Percentiles rank a stretch among this genome's conserved stretches.
Evolutionary conservation across 345 rosid species (phyloP).

Genomic region (Clarkia xantiana): DNA sequence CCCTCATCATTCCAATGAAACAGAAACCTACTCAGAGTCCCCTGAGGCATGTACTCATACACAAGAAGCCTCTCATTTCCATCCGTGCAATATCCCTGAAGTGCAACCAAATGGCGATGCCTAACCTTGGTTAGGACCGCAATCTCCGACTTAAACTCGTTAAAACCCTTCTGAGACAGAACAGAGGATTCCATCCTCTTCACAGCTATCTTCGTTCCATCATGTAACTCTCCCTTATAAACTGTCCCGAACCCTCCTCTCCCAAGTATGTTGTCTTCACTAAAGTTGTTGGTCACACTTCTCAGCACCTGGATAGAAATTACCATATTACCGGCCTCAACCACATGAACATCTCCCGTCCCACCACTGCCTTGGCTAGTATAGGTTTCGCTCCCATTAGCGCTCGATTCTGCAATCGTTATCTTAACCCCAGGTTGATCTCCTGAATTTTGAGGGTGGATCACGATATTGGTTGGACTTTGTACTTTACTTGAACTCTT

Average conservation of each 20-base stretch:
- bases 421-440: constrained; percentile 44
- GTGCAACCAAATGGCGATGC: constrained; percentile 70
- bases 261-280: constrained; percentile 58
- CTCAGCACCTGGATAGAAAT: constrained; percentile 64
- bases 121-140: constrained; percentile 72
- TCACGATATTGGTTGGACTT: constrained; percentile 30
- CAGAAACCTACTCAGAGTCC: constrained; percentile 33
- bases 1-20: constrained; percentile 34
- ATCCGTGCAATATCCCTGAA: constrained; percentile 76
- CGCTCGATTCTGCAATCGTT: constrained; percentile 44
- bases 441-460: constrained; percentile 58
- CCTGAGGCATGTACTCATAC: constrained; percentile 50
- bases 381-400: constrained; percentile 25
- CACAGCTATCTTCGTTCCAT: constrained; percentile 82
- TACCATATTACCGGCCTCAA: constrained; percentile 62
- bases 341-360: constrained; percentile 47
- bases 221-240: constrained; percentile 70
- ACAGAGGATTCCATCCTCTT: constrained; percentile 76
- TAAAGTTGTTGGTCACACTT: constrained; percentile 61
- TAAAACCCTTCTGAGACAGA: constrained; percentile 41
- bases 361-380: constrained; percentile 41
- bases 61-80: constrained; percentile 78
- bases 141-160: constrained; percentile 76
- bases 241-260: constrained; percentile 85
- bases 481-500: constrained; percentile 34